Percentiles rank a stretch among this genome's conserved stretches.
These are phyloP conservation scores for Sarocladium oryzae DNA, from an alignment of 2,329 filamentous ascomycete species.

Conservation along the genomic window DNA sequence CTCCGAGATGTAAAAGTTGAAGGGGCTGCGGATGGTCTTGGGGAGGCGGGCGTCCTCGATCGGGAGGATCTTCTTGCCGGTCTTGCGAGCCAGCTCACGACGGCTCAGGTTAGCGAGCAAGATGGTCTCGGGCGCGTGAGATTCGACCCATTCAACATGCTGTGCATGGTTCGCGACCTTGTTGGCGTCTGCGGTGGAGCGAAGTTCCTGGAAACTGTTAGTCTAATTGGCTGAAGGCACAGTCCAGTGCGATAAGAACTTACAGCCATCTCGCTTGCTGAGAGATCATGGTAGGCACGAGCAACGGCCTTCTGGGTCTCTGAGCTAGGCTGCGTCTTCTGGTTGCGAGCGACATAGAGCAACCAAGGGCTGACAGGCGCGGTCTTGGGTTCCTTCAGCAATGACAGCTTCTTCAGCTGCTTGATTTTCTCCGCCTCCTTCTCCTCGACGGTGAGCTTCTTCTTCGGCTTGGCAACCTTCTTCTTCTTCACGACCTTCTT, in stretches of 20 bases:
- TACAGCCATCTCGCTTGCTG: slow-evolving; percentile 38
- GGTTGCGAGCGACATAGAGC: slow-evolving; percentile 24
- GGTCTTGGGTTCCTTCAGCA: slow-evolving; percentile 32
- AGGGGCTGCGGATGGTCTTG: slow-evolving; percentile 27
- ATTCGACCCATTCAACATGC: slow-evolving; percentile 43
- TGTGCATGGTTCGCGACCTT: slow-evolving; percentile 30
- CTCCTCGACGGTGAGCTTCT: slow-evolving; percentile 33
- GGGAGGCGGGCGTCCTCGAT: slow-evolving; percentile 45
- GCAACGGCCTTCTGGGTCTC: slow-evolving; percentile 16
- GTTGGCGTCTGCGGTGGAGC: slow-evolving; percentile 31
- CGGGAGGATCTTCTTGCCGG: background rate
- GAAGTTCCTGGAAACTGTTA: slow-evolving; percentile 21
- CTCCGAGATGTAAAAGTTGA: slow-evolving; percentile 29
- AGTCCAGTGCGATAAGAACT: too few species aligned
- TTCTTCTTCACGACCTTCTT: slow-evolving; percentile 20
- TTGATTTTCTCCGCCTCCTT: slow-evolving; percentile 27
- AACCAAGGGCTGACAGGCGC: slow-evolving; percentile 29
- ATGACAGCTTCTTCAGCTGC: slow-evolving; percentile 33
- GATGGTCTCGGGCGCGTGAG: slow-evolving; percentile 32
- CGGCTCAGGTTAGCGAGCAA: slow-evolving; percentile 43
- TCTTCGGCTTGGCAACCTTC: slow-evolving; percentile 21
- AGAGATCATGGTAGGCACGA: slow-evolving; percentile 32
- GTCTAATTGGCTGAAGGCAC: too few species aligned
- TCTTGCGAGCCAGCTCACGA: slow-evolving; percentile 13
- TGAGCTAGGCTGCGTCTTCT: slow-evolving; percentile 17